Evolutionary conservation across 805 yeast genomes (phyloP), one percentile per base, ranked within the genome.

Genomic region (Saccharomyces kudriavzevii): DNA sequence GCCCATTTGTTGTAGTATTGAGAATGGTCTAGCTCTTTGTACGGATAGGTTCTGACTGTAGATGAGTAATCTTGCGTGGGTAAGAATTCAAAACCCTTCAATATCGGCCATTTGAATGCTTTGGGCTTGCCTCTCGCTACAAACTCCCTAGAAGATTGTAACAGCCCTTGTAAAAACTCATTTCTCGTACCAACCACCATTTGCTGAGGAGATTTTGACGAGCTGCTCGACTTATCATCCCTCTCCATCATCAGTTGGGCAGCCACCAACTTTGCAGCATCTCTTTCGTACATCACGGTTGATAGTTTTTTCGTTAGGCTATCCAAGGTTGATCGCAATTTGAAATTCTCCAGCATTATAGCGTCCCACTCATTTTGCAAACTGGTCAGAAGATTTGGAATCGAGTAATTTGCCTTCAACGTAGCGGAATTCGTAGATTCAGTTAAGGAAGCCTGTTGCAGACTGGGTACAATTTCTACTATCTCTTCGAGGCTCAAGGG

Each of bases 361-460:
- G 96, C 81, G 64, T 91, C 97, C 90, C 95, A 91, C 68, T 90
- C 96, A 55, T 84, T 82, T 66, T 91, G 97, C 57, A 91, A 81
- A 1, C 86, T 74, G 2, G 88, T 75, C 50, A 91, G 73, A 60
- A 91, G 69, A 3, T 87, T 75, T 0, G 98, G 98, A 29, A 91
- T 87, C 45, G 69, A 63, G 50, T 68, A 68, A 48, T 66, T 67
- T 4, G 61, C 48, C 24, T 83, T 79, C 54, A 74, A 63, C 0
- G 77, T 72, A 0, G 86, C 74, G 75, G 80, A 58, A 67, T 70
- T 52, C 73, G 76, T 49, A 56, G 64, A 40, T 26, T 59, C 57
- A 0, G 58, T 52, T 43, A 60, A 40, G 0, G 66, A 50, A 24
- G 52, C 60, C 27, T 64, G 76, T 30, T 68, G 69, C 5, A 68